Evolutionary conservation across 495 filamentous ascomycete species (phyloP), one percentile per base, ranked within the genome.

Genomic region (Penicillium lividum): DNA sequence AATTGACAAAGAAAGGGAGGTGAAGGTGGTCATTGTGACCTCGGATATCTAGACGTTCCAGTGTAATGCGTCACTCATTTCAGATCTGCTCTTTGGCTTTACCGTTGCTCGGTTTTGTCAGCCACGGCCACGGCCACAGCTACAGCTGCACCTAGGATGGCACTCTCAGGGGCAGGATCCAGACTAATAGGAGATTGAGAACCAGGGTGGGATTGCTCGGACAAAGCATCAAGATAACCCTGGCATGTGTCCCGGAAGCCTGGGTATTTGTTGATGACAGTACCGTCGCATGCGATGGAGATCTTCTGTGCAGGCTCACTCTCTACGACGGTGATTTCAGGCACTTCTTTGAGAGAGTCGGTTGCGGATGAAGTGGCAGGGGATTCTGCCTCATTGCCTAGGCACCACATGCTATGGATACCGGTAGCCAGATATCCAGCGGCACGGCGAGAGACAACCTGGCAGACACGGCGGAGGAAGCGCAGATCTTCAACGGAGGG

Each of bases 401-500:
- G 68, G 13, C 73, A 75, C 75, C 84, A 86, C 61, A 89, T 80
- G 58, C 86, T 84, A 68, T 89, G 84, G 29, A 88, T 81, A 31
- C 80, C 84, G 0, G 83, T 82, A 7, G 86, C 82, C n/a, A 88
- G 72, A 62, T 86, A 88, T 10, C 77, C 84, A 0, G 84, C 80
- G 2, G 86, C 83, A 43, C 86, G 83, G 31, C 69, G 76, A 11
- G 84, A 84, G n/a, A 87, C 81, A n/a, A 74, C 70, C 44, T 75
- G 69, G 49, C 74, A 77, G 56, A 83, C 64, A 27, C 78, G 75
- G 30, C 77, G 80, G 58, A 88, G 60, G 67, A 85, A 87, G 18
- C 66, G 67, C 28, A 87, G 70, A 53, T 89, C 86, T 22, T 73
- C 66, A n/a, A 70, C 59, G 0, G 78, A 74, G 5, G 81, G 82